Percentiles rank a stretch among this genome's conserved stretches.
Evolutionary conservation across 2,329 filamentous ascomycete species (phyloP).

Genomic region (Dactylellina haptotyla): DNA sequence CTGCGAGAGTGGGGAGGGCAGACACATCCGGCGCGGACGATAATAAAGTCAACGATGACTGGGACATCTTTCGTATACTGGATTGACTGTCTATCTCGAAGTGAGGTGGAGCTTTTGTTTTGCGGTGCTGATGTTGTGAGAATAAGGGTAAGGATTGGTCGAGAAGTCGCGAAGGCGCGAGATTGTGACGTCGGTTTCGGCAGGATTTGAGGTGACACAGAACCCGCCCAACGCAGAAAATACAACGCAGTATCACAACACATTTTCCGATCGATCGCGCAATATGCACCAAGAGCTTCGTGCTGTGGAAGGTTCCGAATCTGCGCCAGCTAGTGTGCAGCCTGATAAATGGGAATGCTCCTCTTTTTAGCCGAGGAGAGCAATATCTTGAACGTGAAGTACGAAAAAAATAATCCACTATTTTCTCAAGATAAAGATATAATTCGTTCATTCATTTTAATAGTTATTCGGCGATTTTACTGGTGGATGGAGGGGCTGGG

Average conservation of each 20-base stretch:
- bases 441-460: too few relatives aligned
- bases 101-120: background rate
- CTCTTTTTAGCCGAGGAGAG: background rate
- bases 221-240: constrained; percentile 23
- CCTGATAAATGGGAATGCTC: background rate
- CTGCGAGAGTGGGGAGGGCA: constrained; percentile 42
- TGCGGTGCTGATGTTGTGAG: background rate
- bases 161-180: background rate
- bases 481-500: too few relatives aligned
- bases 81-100: background rate
- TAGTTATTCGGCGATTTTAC: too few relatives aligned
- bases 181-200: background rate
- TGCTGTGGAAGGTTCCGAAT: constrained; percentile 7
- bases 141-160: background rate
- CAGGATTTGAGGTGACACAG: constrained; percentile 35
- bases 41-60: constrained; percentile 42
- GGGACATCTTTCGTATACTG: constrained; percentile 51
- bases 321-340: too few relatives aligned
- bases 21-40: constrained; percentile 26
- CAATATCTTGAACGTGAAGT: too few relatives aligned
- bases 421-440: too few relatives aligned
- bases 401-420: too few relatives aligned
- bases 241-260: constrained; percentile 24
- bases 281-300: background rate
- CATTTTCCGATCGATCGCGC: constrained; percentile 18